These are phyloP conservation scores for Tolypocladium amazonense DNA, from an alignment of 2,329 filamentous ascomycete species.

Conservation along the genomic window DNA sequence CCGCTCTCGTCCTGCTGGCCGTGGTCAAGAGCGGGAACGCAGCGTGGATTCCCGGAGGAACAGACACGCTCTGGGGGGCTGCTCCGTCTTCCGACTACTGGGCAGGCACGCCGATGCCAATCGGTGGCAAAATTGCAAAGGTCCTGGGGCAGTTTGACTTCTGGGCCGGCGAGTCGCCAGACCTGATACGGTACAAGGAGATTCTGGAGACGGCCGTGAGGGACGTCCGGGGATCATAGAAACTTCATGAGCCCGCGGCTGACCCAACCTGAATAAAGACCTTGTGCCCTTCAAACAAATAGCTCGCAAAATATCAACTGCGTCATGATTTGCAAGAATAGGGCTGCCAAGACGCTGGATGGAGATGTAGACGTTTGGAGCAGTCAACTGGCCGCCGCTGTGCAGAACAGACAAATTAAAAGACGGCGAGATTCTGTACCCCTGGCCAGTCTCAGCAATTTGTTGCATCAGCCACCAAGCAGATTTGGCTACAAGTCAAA, in stretches of 20 bases:
- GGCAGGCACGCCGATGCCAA: constrained; percentile 2
- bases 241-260: constrained; percentile 4
- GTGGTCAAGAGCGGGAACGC: constrained; percentile 7
- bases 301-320: neutral
- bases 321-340: neutral
- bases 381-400: neutral
- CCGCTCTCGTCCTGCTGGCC: constrained; percentile 7
- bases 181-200: constrained; percentile 6
- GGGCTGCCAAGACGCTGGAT: neutral
- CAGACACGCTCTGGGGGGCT: constrained; percentile 6
- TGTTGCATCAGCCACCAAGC: neutral
- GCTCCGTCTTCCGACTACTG: constrained; percentile 1
- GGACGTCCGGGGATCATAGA: constrained; percentile 5
- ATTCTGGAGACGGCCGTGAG: constrained; percentile 5
- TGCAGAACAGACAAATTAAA: neutral
- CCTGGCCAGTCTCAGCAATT: neutral
- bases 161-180: constrained; percentile 9
- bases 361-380: neutral
- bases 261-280: neutral
- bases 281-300: neutral
- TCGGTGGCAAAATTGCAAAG: constrained; percentile 9
- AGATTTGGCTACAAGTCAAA: neutral
- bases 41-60: constrained; percentile 10
- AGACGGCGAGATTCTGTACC: neutral
- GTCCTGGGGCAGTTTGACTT: constrained; percentile 9